A percentile compares a stretch with the other conserved stretches of the same genome.
phyloP scores from a whole-genome alignment of 371 early-diverging fungal genomes.

The Mucor mucedo region DNA sequence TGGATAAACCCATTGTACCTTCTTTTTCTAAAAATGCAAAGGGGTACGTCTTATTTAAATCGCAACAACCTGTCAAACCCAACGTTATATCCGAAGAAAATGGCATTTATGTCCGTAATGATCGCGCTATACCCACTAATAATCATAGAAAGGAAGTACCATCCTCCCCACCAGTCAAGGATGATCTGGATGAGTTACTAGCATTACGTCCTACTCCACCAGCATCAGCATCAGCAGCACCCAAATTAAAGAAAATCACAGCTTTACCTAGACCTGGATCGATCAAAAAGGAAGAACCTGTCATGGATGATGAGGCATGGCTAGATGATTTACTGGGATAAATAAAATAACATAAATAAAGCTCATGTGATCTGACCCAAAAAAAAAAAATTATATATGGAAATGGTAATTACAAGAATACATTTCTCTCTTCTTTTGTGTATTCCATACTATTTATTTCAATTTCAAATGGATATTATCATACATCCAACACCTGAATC shows the following conservation, averaged over 20 bases:
- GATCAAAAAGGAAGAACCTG: constrained; percentile 13
- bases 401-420: too few relatives aligned
- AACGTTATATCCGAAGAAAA: constrained; percentile 25
- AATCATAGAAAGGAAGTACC: background rate
- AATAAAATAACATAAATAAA: too few relatives aligned
- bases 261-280: constrained; percentile 28
- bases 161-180: constrained; percentile 2
- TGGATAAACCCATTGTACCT: constrained; percentile 49
- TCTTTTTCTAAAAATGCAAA: constrained; percentile 44
- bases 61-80: constrained; percentile 23
- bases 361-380: too few relatives aligned
- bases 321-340: constrained; percentile 47
- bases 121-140: constrained; percentile 34
- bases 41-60: constrained; percentile 46
- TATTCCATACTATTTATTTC: too few relatives aligned
- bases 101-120: constrained; percentile 48
- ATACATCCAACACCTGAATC: too few relatives aligned
- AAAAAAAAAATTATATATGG: too few relatives aligned
- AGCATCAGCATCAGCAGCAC: constrained; percentile 3
- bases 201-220: constrained; percentile 17
- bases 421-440: too few relatives aligned
- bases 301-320: constrained; percentile 48
- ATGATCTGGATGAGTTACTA: constrained; percentile 34
- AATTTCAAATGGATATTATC: too few relatives aligned
- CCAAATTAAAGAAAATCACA: constrained; percentile 4